Base-by-base conservation (phyloP, 169 alveolate species). In the Plasmodium gallinaceum region DNA sequence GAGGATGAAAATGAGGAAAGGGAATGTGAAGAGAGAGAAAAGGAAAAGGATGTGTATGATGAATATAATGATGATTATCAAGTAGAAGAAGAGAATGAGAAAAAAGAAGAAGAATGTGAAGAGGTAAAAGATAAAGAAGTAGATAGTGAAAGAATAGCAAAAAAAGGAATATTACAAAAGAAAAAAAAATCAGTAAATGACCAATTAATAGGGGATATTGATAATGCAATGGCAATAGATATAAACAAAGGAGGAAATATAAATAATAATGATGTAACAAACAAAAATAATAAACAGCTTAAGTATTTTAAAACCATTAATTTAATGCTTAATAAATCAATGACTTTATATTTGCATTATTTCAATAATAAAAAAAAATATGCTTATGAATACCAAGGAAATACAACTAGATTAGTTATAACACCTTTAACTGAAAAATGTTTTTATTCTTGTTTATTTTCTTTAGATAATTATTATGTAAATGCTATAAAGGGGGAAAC, bases 401-500 rank as follows among this genome's bases (percentile, higher is more conserved):
- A 97, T 90, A 97, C 97, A 90, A 98, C 98, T 37, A 94, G 99
- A 62, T 92, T 98, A 71, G 99, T 98, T 66, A 97, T 98, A 26
- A 98, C 99, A 22, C 99, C 99, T 2, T 96, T 98, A 73, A 98
- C 99, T 10, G 99, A 98, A 93, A 95, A 98, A 78, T 98, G 99
- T 90, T 98, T 97, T 95, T 97, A 97, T 97, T 97, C 99, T 45
- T 93, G 97, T 18, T 96, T 98, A 48, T 96, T 97, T 68, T 99
- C 99, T 24, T 90, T 97, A 90, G 97, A 97, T 91, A 94, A 97
- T 94, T 96, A 96, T 86, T 97, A 98, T 92, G 99, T 99, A 62
- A 99, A 99, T 20, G 99, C 99, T 7, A 99, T 99, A 9, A 96
- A 98, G 70, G 99, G 99, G 16, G 99, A 99, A 1, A 99, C 99